Evolutionary conservation across 768 basidiomycete species (phyloP), one percentile per base, ranked within the genome.

Genomic region (Suillus spraguei): DNA sequence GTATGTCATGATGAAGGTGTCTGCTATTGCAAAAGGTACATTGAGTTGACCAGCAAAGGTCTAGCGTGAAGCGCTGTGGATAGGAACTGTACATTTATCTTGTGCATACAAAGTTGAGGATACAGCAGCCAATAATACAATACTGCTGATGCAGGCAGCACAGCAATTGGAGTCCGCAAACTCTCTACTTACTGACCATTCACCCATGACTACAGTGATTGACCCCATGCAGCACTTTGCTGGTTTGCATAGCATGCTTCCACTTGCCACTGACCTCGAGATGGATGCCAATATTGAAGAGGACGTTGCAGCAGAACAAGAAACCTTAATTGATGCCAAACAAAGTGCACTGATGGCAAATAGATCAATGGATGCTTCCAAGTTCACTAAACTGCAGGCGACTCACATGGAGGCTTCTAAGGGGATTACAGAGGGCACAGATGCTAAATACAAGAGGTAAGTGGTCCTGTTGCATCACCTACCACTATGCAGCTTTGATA

Each of bases 381-480:
- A 44, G 17, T 44, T 44, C 2, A 9, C 42, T 44, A 44, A 44
- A 46, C n/a, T 70, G 20, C 60, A 59, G 28, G n/a, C 38, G 14
- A 68, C 70, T 41, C 63, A 71, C 46, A 60, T 47, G 35, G 64
- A 63, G 52, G 72, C 72, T 1, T 74, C 72, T 11, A 76, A 76
- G 55, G 73, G 76, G 13, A 72, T 78, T 33, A 68, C 70, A 2
- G 71, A 78, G 22, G 64, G 65, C 28, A 76, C 74, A 8, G 68
- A 74, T 61, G 56, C 61, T 0, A 70, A 44, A 44, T 44, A 44
- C 8, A 20, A 44, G 7, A 44, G 42, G 42, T 44, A 20, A 44
- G 5, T 44, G 8, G 42, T 44, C 13, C 39, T 41, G 39, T 41
- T 41, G 39, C 41, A 42, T 42, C 41, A 42, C 20, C 42, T 44